Percentiles rank a stretch among this genome's conserved stretches.
These are phyloP conservation scores for Trametes punicea DNA, from an alignment of 768 basidiomycete genomes.

Conservation along the genomic window DNA sequence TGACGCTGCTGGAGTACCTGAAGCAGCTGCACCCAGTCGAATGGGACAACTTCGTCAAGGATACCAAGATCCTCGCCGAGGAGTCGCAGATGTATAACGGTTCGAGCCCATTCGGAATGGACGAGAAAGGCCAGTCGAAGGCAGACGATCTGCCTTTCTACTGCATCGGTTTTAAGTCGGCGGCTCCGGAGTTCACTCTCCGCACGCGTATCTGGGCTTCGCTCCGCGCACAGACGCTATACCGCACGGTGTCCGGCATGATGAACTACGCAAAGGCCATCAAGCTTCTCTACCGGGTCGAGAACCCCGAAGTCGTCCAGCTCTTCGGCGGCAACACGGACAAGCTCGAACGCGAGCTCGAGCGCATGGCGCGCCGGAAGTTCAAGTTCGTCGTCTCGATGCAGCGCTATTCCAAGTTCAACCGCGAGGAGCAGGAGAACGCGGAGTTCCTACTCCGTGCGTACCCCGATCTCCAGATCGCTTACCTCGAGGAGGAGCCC, in stretches of 20 bases:
- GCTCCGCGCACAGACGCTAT: slow-evolving; percentile 95
- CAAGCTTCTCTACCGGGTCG: slow-evolving; percentile 98
- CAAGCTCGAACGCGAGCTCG: slow-evolving; percentile 91
- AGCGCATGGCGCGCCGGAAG: slow-evolving; percentile 96
- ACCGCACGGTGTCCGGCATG: slow-evolving; percentile 98
- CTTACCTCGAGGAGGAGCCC: slow-evolving; percentile 96
- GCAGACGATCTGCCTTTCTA: slow-evolving; percentile 95
- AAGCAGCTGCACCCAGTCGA: slow-evolving; percentile 98
- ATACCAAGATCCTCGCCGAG: slow-evolving; percentile 98
- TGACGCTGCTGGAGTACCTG: slow-evolving; percentile 95
- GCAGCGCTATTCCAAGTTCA: slow-evolving; percentile 99
- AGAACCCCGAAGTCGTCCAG: slow-evolving; percentile 99
- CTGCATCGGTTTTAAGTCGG: slow-evolving; percentile 98
- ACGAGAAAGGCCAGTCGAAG: slow-evolving; percentile 82
- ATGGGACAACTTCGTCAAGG: slow-evolving; percentile 99
- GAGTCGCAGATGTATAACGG: slow-evolving; percentile 88
- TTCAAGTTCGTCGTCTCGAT: slow-evolving; percentile 99
- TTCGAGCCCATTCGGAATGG: slow-evolving; percentile 64
- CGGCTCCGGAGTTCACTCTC: slow-evolving; percentile 96
- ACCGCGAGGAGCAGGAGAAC: slow-evolving; percentile 99
- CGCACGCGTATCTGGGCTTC: slow-evolving; percentile 99
- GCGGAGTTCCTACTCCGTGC: slow-evolving; percentile 96
- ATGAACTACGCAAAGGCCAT: slow-evolving; percentile 99
- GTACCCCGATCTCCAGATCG: slow-evolving; percentile 98
- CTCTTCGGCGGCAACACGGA: slow-evolving; percentile 97